Percentiles rank a stretch among this genome's conserved stretches.
Conservation (phyloP, 129 eudicot genomes). For the Lactuca saligna region DNA sequence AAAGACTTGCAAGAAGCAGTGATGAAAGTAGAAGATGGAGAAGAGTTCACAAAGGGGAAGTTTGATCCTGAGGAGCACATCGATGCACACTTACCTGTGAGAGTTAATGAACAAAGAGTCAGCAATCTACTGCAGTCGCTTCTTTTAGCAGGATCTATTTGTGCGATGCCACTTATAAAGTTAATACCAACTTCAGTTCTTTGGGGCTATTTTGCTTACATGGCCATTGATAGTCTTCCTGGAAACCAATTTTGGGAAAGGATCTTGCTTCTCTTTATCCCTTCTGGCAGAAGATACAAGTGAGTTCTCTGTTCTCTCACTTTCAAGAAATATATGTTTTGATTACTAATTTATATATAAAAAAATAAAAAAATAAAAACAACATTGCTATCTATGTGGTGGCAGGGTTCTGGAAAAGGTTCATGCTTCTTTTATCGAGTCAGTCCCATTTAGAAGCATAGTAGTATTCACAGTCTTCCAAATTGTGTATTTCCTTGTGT, state of each 20-base stretch:
- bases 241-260: constrained; percentile 91
- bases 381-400: too few species aligned
- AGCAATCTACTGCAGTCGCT: constrained; percentile 75
- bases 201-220: constrained; percentile 84
- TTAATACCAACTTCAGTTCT: constrained; percentile 57
- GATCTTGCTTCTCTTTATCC: constrained; percentile 53
- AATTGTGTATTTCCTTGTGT: constrained; percentile 36
- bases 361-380: too few species aligned
- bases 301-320: too few species aligned
- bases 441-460: constrained; percentile 48
- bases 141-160: constrained; percentile 54
- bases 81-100: constrained; percentile 68
- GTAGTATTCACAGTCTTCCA: constrained; percentile 50
- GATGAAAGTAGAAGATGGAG: constrained; percentile 47
- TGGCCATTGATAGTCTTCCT: constrained; percentile 90
- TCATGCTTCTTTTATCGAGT: constrained; percentile 56
- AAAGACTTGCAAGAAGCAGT: constrained; percentile 65
- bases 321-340: too few species aligned
- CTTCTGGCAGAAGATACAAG: constrained; percentile 65
- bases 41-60: constrained; percentile 20
- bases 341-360: too few species aligned
- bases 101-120: constrained; percentile 80
- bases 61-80: constrained; percentile 59
- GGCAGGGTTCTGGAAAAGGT: constrained; percentile 49
- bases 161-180: constrained; percentile 54